Conservation (phyloP, 495 filamentous ascomycete genomes). For the Tuber magnatum region DNA sequence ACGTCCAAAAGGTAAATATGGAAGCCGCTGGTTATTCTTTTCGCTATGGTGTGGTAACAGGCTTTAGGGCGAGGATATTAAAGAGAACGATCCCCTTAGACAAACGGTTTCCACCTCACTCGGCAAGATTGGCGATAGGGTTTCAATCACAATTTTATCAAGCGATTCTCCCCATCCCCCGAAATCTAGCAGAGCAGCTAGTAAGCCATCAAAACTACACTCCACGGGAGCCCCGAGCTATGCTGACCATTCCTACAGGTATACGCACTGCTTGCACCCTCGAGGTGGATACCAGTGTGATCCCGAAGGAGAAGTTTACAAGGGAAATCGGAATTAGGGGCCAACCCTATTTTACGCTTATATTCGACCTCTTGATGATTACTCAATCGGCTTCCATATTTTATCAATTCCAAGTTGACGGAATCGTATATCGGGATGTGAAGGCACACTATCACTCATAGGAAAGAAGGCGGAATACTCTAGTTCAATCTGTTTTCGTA, state of each 20-base stretch:
- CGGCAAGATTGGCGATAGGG: background rate
- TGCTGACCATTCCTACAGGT: background rate
- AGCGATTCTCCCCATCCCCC: background rate
- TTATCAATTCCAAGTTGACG: conserved; percentile 52
- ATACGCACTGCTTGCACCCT: conserved; percentile 15
- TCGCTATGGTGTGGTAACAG: background rate
- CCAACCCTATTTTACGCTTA: conserved; percentile 5
- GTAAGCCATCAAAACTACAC: background rate
- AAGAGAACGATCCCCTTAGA: conserved; percentile 10
- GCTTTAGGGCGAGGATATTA: conserved; percentile 13
- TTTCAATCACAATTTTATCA: background rate
- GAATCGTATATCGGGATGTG: conserved; percentile 59
- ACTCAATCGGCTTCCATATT: conserved; percentile 16
- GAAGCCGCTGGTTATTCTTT: background rate
- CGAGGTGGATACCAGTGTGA: conserved; percentile 9
- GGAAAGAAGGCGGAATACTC: background rate
- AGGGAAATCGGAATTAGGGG: background rate
- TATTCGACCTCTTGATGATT: conserved; percentile 15
- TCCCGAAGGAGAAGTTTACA: conserved; percentile 14
- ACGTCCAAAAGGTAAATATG: conserved; percentile 6
- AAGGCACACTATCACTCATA: conserved; percentile 56
- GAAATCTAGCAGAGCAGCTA: background rate
- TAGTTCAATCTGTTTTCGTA: background rate
- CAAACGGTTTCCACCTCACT: background rate
- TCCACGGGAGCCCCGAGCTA: background rate